A percentile compares a stretch with the other conserved stretches of the same genome.
Conservation (phyloP, 495 filamentous ascomycete species). For the Daldinia concentrica region DNA sequence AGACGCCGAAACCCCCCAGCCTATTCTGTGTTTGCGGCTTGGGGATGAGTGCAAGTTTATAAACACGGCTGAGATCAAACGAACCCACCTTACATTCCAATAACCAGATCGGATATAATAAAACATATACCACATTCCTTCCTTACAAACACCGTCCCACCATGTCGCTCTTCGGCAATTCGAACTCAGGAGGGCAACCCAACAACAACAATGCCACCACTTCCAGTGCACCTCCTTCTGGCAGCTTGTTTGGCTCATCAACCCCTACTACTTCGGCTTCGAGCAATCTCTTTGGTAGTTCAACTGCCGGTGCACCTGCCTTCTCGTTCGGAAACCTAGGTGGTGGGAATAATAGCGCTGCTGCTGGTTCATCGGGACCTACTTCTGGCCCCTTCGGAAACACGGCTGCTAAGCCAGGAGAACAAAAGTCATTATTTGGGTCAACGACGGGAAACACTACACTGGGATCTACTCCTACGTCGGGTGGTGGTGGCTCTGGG, state of each 20-base stretch:
- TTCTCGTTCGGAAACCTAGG: constrained; percentile 56
- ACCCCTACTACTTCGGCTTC: constrained; percentile 27
- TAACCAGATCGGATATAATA: constrained; percentile 8
- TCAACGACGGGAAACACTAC: constrained; percentile 29
- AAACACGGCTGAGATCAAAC: constrained; percentile 16
- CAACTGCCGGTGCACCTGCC: constrained; percentile 38
- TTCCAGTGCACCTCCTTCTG: constrained; percentile 52
- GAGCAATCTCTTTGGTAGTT: constrained; percentile 35
- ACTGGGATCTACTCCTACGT: constrained; percentile 45
- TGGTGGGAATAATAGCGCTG: constrained; percentile 25
- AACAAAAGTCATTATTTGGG: constrained; percentile 50
- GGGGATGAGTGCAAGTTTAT: constrained; percentile 31
- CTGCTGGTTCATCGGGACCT: constrained; percentile 44
- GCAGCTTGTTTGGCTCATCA: constrained; percentile 52
- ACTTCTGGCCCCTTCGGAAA: constrained; percentile 60
- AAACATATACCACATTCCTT: constrained; percentile 26
- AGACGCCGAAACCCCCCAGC: constrained; percentile 22
- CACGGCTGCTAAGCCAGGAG: constrained; percentile 41
- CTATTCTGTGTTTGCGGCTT: constrained; percentile 23
- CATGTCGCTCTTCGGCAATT: constrained; percentile 51
- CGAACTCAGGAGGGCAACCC: constrained; percentile 49
- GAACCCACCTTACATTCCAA: constrained; percentile 34
- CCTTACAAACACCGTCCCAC: constrained; percentile 7
- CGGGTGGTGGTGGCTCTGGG: constrained; percentile 45
- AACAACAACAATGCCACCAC: constrained; percentile 51